Conservation (phyloP, 306 rosid genomes). For the Astragalus membranaceus region DNA sequence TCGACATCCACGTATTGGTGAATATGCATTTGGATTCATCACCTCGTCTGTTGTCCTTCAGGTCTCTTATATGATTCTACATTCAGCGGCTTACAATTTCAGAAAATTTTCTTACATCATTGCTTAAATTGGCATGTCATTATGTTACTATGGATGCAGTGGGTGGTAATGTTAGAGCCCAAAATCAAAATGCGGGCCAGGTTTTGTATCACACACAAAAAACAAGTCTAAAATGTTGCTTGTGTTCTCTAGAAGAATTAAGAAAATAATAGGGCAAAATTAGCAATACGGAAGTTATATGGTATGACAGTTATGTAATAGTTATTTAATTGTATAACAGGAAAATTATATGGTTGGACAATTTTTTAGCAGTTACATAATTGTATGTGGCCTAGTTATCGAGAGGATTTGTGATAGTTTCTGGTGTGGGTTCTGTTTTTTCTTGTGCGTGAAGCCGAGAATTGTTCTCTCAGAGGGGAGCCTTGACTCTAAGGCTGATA, state of each 20-base stretch:
- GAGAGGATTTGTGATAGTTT: neutral
- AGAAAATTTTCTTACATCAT: neutral
- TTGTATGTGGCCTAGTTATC: neutral
- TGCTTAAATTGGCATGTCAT: neutral
- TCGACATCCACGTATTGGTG: slow-evolving; percentile 97
- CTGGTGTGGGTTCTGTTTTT: neutral
- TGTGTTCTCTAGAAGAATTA: neutral
- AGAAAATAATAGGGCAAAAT: neutral
- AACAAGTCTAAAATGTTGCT: neutral
- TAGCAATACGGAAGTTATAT: neutral
- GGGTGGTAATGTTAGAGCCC: neutral
- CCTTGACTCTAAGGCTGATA: neutral
- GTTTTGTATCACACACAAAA: neutral
- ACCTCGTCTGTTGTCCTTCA: slow-evolving; percentile 84
- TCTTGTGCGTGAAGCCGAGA: neutral
- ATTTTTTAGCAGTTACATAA: neutral
- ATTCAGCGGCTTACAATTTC: neutral
- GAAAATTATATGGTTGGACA: neutral
- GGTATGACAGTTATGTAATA: neutral
- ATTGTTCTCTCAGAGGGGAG: neutral
- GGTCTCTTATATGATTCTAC: slow-evolving; percentile 37
- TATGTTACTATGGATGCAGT: neutral
- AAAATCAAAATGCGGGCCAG: neutral
- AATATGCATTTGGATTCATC: slow-evolving; percentile 96
- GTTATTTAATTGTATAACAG: neutral